Evolutionary conservation across 768 basidiomycete genomes (phyloP).

Genomic region (Termitomyces sp.): DNA sequence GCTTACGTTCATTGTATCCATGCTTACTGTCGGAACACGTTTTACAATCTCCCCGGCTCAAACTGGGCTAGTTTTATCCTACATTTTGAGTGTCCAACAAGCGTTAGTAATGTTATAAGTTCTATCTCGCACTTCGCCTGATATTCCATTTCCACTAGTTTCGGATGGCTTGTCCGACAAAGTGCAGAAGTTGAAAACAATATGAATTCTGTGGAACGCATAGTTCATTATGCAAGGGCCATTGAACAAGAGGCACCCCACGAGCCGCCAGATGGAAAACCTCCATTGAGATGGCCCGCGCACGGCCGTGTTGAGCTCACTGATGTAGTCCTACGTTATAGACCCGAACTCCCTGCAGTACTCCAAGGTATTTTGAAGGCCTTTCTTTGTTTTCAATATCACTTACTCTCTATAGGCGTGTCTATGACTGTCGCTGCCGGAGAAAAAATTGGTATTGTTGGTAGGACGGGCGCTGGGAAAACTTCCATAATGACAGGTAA

Average conservation of each 20-base stretch:
- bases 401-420: constrained; percentile 27
- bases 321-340: constrained; percentile 74
- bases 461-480: constrained; percentile 85
- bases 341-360: constrained; percentile 84
- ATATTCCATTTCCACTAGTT: constrained; percentile 29
- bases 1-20: constrained; percentile 71
- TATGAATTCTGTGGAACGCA: constrained; percentile 88
- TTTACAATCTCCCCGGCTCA: constrained; percentile 75
- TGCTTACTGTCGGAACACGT: constrained; percentile 72
- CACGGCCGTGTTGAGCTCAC: constrained; percentile 71
- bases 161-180: constrained; percentile 75
- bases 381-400: neutral
- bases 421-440: constrained; percentile 64
- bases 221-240: constrained; percentile 74
- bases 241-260: constrained; percentile 82
- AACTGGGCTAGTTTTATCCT: constrained; percentile 73
- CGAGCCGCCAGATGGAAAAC: constrained; percentile 54
- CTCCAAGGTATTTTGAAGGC: constrained; percentile 49
- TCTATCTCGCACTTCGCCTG: neutral
- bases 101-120: constrained; percentile 25
- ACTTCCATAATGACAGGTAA: constrained; percentile 80
- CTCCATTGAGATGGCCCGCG: constrained; percentile 66
- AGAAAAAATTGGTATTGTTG: constrained; percentile 92
- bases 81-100: constrained; percentile 77
- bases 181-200: constrained; percentile 87